These are phyloP conservation scores for Hyphodiscus sp. DNA, from an alignment of 2,329 filamentous ascomycete species.

Conservation along the genomic window DNA sequence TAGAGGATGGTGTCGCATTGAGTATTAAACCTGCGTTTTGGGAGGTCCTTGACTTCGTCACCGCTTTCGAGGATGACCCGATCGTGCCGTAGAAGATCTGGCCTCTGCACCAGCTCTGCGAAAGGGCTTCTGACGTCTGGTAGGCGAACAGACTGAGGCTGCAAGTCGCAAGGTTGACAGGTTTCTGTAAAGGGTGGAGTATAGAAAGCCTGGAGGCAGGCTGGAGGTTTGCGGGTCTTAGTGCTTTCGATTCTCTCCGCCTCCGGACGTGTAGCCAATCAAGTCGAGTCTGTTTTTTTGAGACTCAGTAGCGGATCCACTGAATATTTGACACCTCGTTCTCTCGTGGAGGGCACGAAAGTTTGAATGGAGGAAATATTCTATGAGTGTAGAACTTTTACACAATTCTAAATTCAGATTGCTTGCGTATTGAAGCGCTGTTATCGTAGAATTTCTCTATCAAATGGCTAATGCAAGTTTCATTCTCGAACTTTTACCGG, in stretches of 20 bases:
- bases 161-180: conserved; percentile 1
- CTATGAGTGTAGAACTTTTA: background rate
- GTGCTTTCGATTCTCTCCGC: background rate
- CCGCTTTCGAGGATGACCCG: background rate
- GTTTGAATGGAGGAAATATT: background rate
- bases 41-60: background rate
- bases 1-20: background rate
- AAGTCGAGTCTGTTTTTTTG: background rate
- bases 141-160: conserved; percentile 8
- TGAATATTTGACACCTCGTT: background rate
- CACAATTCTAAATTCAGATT: background rate
- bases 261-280: background rate
- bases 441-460: background rate
- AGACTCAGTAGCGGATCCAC: too few relatives aligned
- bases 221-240: background rate
- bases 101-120: conserved; percentile 1
- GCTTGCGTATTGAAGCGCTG: background rate
- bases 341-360: background rate
- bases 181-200: conserved; percentile 1
- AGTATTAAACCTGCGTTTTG: background rate
- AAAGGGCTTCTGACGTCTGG: background rate
- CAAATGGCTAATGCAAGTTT: background rate
- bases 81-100: conserved; percentile 3
- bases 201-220: background rate
- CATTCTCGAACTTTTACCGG: background rate